Base-by-base conservation (phyloP, 108 stramenopile species). In the Licmophora abbreviata region DNA sequence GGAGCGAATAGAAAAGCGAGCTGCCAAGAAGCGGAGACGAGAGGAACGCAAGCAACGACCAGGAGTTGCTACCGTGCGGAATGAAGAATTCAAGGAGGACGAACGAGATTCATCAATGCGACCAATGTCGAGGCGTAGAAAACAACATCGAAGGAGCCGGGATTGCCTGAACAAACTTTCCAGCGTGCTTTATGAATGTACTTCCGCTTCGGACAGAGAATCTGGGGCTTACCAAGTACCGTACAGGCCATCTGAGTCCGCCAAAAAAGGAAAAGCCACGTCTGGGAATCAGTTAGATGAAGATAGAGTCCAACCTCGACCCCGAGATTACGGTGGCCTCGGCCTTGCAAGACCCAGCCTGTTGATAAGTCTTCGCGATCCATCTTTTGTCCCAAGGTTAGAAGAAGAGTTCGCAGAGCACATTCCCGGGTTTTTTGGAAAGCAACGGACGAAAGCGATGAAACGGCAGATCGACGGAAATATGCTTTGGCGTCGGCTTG, bases 361-460 rank as follows among this genome's bases (percentile, higher is more conserved):
- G 33, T 88, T 63, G 56, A 38, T 92, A 10, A 49, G 65, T 25
- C 69, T 92, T 21, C 29, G 66, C n/a, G 86, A 92, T 64, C 74
- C 79, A 5, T 51, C 66, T 4, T 85, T 78, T 46, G 50, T 63
- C 26, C 81, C 81, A 1, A 75, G 66, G 43, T 56, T 92, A 7
- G 77, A 85, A 46, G 47, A 83, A 54, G 83, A 92, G 62, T 92
- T 92, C 63, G 51, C 52, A 38, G 86, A 88, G 53, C 90, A 92
- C 53, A 72, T 92, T 38, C 72, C 73, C 0, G 90, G 90, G 11
- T 92, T 92, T 36, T 92, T 79, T 64, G 90, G 90, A 2, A 92
- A 79, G 63, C 74, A 74, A 23, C 79, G 79, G 23, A 82, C 75
- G 12, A 85, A 81, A 43, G 74, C 76, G 2, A 87, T 81, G 74